Conservation (phyloP, 257 asterid species). For the Eustoma russellianum region DNA sequence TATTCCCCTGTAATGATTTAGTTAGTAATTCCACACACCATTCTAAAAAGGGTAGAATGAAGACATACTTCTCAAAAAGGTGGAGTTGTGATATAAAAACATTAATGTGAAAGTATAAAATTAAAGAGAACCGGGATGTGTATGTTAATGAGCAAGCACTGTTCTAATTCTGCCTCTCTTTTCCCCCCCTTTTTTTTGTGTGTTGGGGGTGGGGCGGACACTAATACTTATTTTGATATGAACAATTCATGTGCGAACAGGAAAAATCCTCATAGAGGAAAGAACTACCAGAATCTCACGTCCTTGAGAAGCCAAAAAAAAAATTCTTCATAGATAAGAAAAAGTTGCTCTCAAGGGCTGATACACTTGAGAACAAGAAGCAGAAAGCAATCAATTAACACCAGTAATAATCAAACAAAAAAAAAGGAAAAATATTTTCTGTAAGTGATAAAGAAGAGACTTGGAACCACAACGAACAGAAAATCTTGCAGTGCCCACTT, state of each 20-base stretch:
- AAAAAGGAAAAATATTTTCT: constrained; percentile 8
- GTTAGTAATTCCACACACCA: neutral
- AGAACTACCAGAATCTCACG: too few species aligned
- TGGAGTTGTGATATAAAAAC: too few species aligned
- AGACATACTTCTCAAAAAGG: too few species aligned
- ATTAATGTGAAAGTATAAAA: too few species aligned
- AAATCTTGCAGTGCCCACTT: constrained; percentile 19
- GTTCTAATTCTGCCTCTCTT: neutral
- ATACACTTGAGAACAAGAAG: constrained; percentile 9
- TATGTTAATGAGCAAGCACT: neutral
- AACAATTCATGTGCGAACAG: too few species aligned
- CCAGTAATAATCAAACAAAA: constrained; percentile 6
- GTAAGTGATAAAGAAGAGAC: constrained; percentile 11
- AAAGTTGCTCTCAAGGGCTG: constrained; percentile 31
- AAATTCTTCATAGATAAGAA: neutral
- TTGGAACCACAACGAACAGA: constrained; percentile 11
- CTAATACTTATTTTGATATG: too few species aligned
- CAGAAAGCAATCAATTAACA: constrained; percentile 1
- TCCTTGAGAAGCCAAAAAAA: too few species aligned
- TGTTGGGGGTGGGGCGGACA: too few species aligned
- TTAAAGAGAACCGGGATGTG: too few species aligned
- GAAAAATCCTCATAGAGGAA: too few species aligned
- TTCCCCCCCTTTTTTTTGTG: too few species aligned
- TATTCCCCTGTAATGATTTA: neutral
- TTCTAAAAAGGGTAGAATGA: neutral